phyloP scores from a whole-genome alignment of 78 protist genomes.

The Dictyostelium firmibasis region DNA sequence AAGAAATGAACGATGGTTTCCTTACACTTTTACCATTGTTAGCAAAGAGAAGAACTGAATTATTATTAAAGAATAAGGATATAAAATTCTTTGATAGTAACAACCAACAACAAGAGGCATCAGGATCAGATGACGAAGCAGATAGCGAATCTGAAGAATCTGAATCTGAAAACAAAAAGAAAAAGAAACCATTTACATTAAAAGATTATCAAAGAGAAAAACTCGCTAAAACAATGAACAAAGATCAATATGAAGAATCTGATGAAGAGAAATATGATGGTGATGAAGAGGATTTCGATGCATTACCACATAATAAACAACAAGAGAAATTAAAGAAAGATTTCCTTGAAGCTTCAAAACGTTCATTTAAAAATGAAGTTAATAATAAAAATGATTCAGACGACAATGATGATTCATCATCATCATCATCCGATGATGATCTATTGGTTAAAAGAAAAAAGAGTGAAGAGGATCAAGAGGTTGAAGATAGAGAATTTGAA shows the following conservation, averaged over 20 bases:
- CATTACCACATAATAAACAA: slow-evolving; percentile 34
- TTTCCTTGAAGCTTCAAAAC: slow-evolving; percentile 7
- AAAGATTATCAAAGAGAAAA: slow-evolving; percentile 26
- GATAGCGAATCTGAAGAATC: neutral
- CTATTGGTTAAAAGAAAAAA: slow-evolving; percentile 13
- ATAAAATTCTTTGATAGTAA: slow-evolving; percentile 3
- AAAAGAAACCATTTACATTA: slow-evolving; percentile 18
- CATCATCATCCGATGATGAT: too few species aligned
- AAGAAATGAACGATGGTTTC: slow-evolving; percentile 43
- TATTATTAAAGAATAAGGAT: slow-evolving; percentile 7
- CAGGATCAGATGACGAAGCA: neutral
- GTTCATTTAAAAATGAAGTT: neutral
- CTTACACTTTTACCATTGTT: slow-evolving; percentile 44
- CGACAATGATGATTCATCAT: neutral
- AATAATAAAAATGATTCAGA: neutral
- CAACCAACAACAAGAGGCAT: too few species aligned
- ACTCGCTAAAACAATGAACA: slow-evolving; percentile 45
- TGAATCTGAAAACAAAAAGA: neutral
- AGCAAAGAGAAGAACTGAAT: neutral
- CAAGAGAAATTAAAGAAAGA: slow-evolving; percentile 64
- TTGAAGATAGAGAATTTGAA: slow-evolving; percentile 51
- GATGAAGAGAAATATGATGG: slow-evolving; percentile 7
- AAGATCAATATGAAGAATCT: slow-evolving; percentile 43
- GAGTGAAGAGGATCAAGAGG: slow-evolving; percentile 8
- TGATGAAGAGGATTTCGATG: slow-evolving; percentile 13